These are phyloP conservation scores for Viridothelium virens DNA, from an alignment of 495 filamentous ascomycete genomes.

Conservation along the genomic window DNA sequence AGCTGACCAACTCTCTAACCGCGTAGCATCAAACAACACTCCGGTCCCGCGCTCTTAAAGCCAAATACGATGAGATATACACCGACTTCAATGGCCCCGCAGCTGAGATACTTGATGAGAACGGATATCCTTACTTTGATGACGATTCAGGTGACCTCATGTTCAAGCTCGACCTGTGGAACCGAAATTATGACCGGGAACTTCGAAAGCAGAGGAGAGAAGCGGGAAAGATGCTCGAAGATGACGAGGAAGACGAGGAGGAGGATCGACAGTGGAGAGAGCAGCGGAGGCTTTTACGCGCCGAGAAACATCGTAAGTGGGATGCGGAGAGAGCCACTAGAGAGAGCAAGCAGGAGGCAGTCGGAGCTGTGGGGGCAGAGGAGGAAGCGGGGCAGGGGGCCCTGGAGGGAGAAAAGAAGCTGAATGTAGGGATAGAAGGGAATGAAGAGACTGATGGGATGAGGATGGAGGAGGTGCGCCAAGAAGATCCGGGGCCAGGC, in stretches of 20 bases:
- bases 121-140: neutral
- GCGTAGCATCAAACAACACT: neutral
- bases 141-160: neutral
- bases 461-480: no score
- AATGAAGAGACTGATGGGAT: no score
- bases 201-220: no score
- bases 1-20: neutral
- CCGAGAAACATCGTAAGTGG: no score
- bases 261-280: no score
- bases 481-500: no score
- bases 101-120: neutral
- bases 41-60: neutral
- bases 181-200: no score
- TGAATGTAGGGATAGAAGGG: neutral
- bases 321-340: no score
- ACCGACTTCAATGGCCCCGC: neutral
- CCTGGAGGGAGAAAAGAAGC: neutral
- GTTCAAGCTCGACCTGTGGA: neutral
- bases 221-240: no score
- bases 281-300: no score
- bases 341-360: no score
- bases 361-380: neutral
- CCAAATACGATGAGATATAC: neutral
- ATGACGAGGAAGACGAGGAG: no score
- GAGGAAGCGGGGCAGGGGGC: neutral